A percentile compares a stretch with the other conserved stretches of the same genome.
These are phyloP conservation scores for sunflower (Helianthus annuus) DNA, from an alignment of 129 eudicot species.

Conservation along the genomic window DNA sequence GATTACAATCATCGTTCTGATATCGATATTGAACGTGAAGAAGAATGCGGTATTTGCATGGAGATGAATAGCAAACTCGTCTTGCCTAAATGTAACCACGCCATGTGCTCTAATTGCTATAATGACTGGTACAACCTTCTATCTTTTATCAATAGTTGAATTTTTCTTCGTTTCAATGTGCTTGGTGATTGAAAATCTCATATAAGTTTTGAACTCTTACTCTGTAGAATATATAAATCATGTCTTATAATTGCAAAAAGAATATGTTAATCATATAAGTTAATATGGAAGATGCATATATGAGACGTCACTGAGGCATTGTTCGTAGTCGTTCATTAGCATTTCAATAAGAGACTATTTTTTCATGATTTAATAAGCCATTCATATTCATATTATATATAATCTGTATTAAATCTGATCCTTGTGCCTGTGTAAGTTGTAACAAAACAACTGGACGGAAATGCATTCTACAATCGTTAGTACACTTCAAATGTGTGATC, in stretches of 20 bases:
- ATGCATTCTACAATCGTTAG: neutral
- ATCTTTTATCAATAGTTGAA: slow-evolving; percentile 6
- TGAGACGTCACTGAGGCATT: too few species aligned
- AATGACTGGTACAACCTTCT: slow-evolving; percentile 54
- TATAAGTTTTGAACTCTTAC: neutral
- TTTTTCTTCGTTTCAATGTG: neutral
- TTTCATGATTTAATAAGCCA: neutral
- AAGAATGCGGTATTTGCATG: slow-evolving; percentile 83
- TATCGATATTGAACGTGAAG: slow-evolving; percentile 63
- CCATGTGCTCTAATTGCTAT: slow-evolving; percentile 76
- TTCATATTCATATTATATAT: neutral
- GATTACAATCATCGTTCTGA: slow-evolving; percentile 50
- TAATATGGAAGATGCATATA: neutral
- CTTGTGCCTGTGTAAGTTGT: neutral
- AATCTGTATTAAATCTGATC: neutral
- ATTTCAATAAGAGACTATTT: neutral
- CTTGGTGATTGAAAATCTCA: neutral
- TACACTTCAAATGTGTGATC: neutral
- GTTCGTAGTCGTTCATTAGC: neutral
- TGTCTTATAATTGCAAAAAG: neutral
- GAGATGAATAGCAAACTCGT: slow-evolving; percentile 72
- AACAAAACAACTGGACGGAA: neutral
- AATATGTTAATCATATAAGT: neutral
- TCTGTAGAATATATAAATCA: neutral
- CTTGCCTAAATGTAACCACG: slow-evolving; percentile 68